A percentile compares a stretch with the other conserved stretches of the same genome.
Conservation (phyloP, 345 rosid species). For the Citrus sinensis region DNA sequence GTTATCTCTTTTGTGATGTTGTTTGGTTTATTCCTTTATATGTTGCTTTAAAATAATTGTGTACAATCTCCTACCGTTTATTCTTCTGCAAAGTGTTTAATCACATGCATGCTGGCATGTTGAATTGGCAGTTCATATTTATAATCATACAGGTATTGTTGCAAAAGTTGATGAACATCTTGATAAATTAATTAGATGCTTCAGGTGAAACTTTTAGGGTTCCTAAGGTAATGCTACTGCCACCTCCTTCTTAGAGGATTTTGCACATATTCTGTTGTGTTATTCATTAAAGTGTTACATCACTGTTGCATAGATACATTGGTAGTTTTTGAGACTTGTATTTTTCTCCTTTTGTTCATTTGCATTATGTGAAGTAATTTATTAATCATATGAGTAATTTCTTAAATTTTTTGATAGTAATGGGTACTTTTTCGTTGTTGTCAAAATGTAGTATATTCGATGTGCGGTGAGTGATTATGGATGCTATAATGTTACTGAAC, state of each 20-base stretch:
- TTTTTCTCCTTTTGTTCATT: not conserved
- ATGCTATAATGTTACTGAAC: constrained; percentile 81
- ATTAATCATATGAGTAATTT: not conserved
- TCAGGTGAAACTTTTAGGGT: not conserved
- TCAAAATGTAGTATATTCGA: constrained; percentile 65
- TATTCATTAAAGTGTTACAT: not conserved
- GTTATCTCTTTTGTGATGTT: no score
- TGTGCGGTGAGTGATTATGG: constrained; percentile 85
- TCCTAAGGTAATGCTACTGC: not conserved
- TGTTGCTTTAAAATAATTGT: not conserved
- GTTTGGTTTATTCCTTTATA: not conserved
- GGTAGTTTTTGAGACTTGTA: not conserved
- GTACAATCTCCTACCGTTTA: not conserved
- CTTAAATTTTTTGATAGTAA: not conserved
- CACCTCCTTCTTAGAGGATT: not conserved
- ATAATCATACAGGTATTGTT: not conserved
- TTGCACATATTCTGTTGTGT: not conserved
- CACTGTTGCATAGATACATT: not conserved
- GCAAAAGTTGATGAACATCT: not conserved
- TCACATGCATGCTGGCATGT: not conserved
- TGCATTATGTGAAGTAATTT: not conserved
- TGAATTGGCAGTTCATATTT: not conserved
- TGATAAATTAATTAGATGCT: not conserved
- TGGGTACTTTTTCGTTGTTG: not conserved
- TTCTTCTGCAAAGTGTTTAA: no score